phyloP scores from a whole-genome alignment of 2,329 filamentous ascomycete genomes.

The Phymatotrichopsis omnivora region DNA sequence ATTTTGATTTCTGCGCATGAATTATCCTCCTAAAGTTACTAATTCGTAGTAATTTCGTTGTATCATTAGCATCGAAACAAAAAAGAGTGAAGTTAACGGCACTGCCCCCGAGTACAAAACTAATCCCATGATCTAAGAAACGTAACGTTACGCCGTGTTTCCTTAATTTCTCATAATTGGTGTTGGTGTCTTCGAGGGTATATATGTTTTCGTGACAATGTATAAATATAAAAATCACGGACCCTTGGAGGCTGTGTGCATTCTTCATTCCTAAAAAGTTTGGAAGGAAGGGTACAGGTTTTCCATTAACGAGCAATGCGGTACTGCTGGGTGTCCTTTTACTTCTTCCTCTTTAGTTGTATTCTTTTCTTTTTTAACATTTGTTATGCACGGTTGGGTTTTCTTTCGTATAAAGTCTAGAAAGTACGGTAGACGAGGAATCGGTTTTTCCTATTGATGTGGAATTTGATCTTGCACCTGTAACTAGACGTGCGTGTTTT shows the following conservation, averaged over 20 bases:
- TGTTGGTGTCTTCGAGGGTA: not conserved
- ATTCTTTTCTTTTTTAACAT: conserved; percentile 5
- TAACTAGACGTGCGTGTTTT: no score
- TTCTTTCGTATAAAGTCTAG: conserved; percentile 13
- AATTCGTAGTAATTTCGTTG: conserved; percentile 15
- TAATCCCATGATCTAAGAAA: conserved; percentile 51
- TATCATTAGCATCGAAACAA: conserved; percentile 26
- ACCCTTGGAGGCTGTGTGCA: no score
- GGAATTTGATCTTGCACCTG: conserved; percentile 8
- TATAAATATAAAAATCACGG: no score
- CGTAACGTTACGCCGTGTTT: not conserved
- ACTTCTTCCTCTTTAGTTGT: not conserved
- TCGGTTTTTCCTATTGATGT: not conserved
- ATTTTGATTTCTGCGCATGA: not conserved
- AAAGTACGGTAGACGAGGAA: conserved; percentile 16
- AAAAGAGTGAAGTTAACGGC: conserved; percentile 40
- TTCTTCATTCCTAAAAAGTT: not conserved
- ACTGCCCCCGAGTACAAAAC: conserved; percentile 52
- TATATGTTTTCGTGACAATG: not conserved
- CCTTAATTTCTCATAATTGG: not conserved
- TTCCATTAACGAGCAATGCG: not conserved
- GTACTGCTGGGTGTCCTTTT: not conserved
- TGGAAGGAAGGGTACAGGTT: conserved; percentile 5
- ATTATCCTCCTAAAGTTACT: conserved; percentile 18
- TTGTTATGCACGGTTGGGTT: conserved; percentile 2